These are phyloP conservation scores for Colletotrichum cordylinicola DNA, from an alignment of 2,329 filamentous ascomycete species.

Conservation along the genomic window DNA sequence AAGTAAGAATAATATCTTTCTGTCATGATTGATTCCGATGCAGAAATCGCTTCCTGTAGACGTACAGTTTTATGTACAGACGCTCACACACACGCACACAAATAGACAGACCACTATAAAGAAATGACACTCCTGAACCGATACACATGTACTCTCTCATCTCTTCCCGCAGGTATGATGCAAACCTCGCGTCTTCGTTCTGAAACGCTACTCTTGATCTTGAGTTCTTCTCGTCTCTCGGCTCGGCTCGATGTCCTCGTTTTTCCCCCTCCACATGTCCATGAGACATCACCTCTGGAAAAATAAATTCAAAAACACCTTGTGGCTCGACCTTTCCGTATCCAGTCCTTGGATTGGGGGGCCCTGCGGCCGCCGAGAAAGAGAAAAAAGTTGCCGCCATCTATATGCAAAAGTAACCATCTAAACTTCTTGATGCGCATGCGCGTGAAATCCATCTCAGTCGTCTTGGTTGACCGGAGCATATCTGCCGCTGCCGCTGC, in stretches of 20 bases:
- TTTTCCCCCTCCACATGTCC: background rate
- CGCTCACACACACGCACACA: background rate
- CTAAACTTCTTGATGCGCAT: slow-evolving; percentile 9
- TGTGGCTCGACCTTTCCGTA: background rate
- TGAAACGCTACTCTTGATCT: slow-evolving; percentile 1
- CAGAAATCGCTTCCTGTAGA: background rate
- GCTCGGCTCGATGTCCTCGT: background rate
- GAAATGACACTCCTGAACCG: background rate
- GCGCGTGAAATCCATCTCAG: slow-evolving; percentile 4
- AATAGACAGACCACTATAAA: background rate
- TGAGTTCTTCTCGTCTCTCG: background rate
- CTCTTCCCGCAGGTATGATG: background rate
- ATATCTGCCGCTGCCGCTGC: slow-evolving; percentile 38
- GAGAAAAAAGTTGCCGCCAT: slow-evolving; percentile 28
- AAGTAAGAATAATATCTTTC: background rate
- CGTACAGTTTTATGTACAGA: slow-evolving; percentile 7
- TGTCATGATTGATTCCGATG: background rate
- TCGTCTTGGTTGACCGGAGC: slow-evolving; percentile 49
- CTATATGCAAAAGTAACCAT: slow-evolving; percentile 41
- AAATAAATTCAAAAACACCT: background rate
- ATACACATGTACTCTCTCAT: background rate
- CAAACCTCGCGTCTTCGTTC: background rate
- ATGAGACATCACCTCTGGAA: background rate
- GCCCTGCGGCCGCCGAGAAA: background rate
- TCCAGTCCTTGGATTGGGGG: background rate